Evolutionary conservation across 1,139 yeast genomes (phyloP), one percentile per base, ranked within the genome.

Genomic region (Debaryomyces singareniensis): DNA sequence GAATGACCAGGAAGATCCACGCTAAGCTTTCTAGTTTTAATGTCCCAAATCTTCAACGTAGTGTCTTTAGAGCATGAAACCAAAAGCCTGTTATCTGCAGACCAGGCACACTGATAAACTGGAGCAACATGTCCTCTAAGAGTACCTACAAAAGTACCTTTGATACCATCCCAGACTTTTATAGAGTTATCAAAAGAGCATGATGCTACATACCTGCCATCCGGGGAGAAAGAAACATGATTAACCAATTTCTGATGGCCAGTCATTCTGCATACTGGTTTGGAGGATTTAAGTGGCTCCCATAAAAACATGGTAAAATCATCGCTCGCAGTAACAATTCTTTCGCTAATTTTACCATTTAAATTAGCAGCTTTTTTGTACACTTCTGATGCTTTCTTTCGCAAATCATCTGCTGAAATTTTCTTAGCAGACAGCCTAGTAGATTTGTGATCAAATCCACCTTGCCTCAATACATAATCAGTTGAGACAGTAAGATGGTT

Each of bases 31-130:
- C 82, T 71, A 3, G 95, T 83, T 45, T 84, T 71, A 18, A 91
- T 77, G 53, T 91, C 97, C 99, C 99, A 91, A 2, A 91, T 95
- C 57, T 91, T 91, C 49, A 93, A 70, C 0, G 99, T 93, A 2
- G 98, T 89, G 53, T 91, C 99, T 54, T 91, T 91, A 14, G 96
- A 87, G 50, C 95, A 84, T 49, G 95, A 82, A 5, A 89, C 98
- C 35, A 91, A 64, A 28, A 91, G 63, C 40, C 98, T 68, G 53
- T 91, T 84, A 52, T 91, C 99, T 2, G 96, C 81, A 3, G 96
- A 86, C 99, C 99, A 91, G 0, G 97, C 87, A n/a, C 95, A 87
- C 58, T 89, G 97, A 53, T 91, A 91, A 1, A 91, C 98, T 3
- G 97, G 87, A 0, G 97, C 96, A 36, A 91, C 99, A 53, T 91